phyloP scores from a whole-genome alignment of 805 yeast genomes.

The Jamesozyma spencerorum region DNA sequence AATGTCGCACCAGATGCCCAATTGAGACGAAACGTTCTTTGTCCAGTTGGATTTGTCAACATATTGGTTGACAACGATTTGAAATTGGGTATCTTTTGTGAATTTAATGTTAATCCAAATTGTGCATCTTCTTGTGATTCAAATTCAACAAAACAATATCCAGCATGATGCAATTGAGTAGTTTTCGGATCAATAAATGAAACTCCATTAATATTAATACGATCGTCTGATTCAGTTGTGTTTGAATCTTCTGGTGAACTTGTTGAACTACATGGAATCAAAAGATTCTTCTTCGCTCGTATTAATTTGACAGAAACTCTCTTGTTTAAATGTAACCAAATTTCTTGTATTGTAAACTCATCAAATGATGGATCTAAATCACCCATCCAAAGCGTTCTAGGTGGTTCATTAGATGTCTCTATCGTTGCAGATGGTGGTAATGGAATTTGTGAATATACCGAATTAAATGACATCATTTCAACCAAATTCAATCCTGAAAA shows the following conservation, averaged over 20 bases:
- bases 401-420: slow-evolving; percentile 39
- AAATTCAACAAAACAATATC: slow-evolving; percentile 75
- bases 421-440: slow-evolving; percentile 46
- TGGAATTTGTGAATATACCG: slow-evolving; percentile 29
- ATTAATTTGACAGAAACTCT: slow-evolving; percentile 60
- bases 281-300: slow-evolving; percentile 35
- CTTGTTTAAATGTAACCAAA: slow-evolving; percentile 52
- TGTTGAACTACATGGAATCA: slow-evolving; percentile 27
- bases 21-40: slow-evolving; percentile 61
- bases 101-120: slow-evolving; percentile 57
- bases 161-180: slow-evolving; percentile 37
- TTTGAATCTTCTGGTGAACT: not conserved
- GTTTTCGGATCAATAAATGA: slow-evolving; percentile 28
- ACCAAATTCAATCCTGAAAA: too few species aligned
- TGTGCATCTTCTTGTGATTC: slow-evolving; percentile 60
- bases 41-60: slow-evolving; percentile 31
- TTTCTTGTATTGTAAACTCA: slow-evolving; percentile 46
- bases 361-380: slow-evolving; percentile 75
- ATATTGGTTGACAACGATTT: slow-evolving; percentile 14
- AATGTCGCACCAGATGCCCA: slow-evolving; percentile 83
- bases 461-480: too few species aligned
- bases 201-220: slow-evolving; percentile 25
- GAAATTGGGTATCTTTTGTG: slow-evolving; percentile 51
- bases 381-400: slow-evolving; percentile 83
- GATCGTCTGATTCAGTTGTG: slow-evolving; percentile 1